These are phyloP conservation scores for Claviceps africana DNA, from an alignment of 2,329 filamentous ascomycete species.

Conservation along the genomic window DNA sequence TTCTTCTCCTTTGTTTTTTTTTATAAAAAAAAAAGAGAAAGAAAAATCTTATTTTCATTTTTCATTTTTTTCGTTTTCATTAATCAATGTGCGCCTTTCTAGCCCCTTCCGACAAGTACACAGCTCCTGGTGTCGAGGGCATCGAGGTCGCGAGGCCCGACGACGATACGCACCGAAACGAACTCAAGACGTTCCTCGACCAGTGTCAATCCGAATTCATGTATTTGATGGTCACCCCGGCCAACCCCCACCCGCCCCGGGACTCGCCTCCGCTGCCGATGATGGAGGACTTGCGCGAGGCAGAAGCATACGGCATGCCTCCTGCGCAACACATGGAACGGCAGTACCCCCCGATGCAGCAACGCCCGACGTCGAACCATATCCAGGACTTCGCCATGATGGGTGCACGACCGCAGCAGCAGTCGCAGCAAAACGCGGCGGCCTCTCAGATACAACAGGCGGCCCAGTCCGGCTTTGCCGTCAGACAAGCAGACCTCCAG, in stretches of 20 bases:
- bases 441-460: constrained; percentile 37
- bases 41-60: background rate
- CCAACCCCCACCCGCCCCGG: constrained; percentile 50
- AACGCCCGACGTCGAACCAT: constrained; percentile 39
- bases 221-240: constrained; percentile 53
- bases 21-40: no score
- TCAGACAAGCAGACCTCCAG: constrained; percentile 26
- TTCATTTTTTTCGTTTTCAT: background rate
- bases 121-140: constrained; percentile 29
- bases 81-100: background rate
- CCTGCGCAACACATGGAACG: constrained; percentile 26
- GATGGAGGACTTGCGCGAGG: constrained; percentile 45
- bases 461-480: constrained; percentile 17
- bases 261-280: constrained; percentile 45
- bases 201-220: constrained; percentile 53
- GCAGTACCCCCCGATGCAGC: constrained; percentile 24
- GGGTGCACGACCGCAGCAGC: constrained; percentile 38
- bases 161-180: constrained; percentile 36
- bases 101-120: constrained; percentile 30
- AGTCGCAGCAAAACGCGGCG: constrained; percentile 46
- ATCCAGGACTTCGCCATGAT: constrained; percentile 37
- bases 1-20: background rate
- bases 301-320: constrained; percentile 36
- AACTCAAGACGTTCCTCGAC: constrained; percentile 47
- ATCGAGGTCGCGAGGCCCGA: constrained; percentile 33